Base-by-base conservation (phyloP, 495 filamentous ascomycete genomes). In the Astrocystis sublimbata region DNA sequence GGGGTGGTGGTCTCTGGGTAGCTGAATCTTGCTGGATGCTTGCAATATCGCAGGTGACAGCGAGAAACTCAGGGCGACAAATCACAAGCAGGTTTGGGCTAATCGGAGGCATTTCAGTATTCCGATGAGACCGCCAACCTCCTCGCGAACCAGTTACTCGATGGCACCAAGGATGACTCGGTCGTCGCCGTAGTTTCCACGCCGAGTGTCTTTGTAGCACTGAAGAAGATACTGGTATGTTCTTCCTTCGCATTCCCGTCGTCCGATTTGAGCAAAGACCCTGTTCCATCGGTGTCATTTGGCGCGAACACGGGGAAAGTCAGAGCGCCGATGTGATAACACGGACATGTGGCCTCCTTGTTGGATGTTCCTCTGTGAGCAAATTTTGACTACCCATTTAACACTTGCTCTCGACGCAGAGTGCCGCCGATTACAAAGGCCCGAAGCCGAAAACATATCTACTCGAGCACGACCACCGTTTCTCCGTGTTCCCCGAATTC, bases 171-270 rank as follows among this genome's bases (percentile, higher is more conserved):
- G 3, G 65, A 74, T 13, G 76, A 85, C 8, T 83, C 76, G 13
- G 77, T 73, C 17, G 84, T 92, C 59, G 89, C 80, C 2, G 79
- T 92, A 8, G 82, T 93, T 15, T 92, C 89, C 9, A 86, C 88
- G 9, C 90, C 90, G 2, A 90, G 85, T 67, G 88, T 88, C 3
- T 93, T 92, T 73, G 79, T 93, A 9, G 84, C 87, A 58, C 64
- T 93, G 36, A 90, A 85, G 72, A 90, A 89, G 59, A 62, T 90
- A 15, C 58, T 88, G 64, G 86, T 87, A 66, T 58, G 78, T 77
- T 26, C 35, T n/a, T 35, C 21, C 10, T 62, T 60, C 40, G n/a
- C 63, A 63, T 42, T n/a, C 7, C 33, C 35, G 23, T 59, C 13
- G 10, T 50, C 19, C 1, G 6, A n/a, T n/a, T n/a, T n/a, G 12